Evolutionary conservation across 176 grass and related monocot genomes (phyloP).

Genomic region (Triticum timopheevii): DNA sequence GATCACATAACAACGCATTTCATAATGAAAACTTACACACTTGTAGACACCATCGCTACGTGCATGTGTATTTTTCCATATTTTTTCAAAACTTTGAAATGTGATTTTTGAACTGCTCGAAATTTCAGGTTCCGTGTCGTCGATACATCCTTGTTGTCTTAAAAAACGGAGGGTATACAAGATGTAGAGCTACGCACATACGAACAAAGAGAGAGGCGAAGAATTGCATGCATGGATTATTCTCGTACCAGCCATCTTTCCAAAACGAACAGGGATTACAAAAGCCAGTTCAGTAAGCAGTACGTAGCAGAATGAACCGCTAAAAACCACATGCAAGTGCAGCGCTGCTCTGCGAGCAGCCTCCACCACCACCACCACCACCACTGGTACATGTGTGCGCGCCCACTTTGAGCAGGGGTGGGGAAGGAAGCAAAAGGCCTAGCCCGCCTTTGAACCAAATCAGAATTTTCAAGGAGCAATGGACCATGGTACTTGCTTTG

Average conservation of each 20-base stretch:
- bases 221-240: not conserved
- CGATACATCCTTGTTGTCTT: not conserved
- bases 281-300: not conserved
- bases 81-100: no score
- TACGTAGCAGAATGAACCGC: not conserved
- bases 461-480: slow-evolving; percentile 3
- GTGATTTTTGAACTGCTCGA: no score
- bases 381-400: not conserved
- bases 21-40: no score
- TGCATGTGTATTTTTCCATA: no score
- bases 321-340: not conserved
- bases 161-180: not conserved
- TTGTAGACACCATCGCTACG: no score
- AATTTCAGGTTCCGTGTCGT: not conserved
- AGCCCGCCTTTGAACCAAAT: slow-evolving; percentile 15
- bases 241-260: no score
- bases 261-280: not conserved
- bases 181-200: not conserved
- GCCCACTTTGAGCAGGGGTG: not conserved
- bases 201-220: not conserved
- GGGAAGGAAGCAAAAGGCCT: not conserved
- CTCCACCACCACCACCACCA: not conserved
- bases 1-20: no score
- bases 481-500: slow-evolving; percentile 24
- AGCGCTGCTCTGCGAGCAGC: not conserved